Evolutionary conservation across 2,329 filamentous ascomycete species (phyloP), one percentile per base, ranked within the genome.

Genomic region (Elsinoe batatas): DNA sequence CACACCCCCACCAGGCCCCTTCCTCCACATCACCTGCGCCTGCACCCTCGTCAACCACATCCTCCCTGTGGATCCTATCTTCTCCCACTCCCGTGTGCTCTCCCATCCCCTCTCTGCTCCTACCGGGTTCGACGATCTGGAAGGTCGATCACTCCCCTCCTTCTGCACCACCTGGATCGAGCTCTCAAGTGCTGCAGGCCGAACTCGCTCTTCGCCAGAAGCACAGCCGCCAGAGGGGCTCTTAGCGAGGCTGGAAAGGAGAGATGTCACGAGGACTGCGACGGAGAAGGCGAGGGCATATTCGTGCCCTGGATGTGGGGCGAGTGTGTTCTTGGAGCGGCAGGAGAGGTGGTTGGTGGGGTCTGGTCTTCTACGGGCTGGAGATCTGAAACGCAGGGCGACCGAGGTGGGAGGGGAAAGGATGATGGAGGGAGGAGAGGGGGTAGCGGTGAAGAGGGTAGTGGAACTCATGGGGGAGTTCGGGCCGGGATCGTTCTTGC

Each of bases 21-120:
- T 15, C 47, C 32, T 36, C 15, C 32, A 17, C 15, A 44, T 44
- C 18, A 11, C 33, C 12, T 51, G 35, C 47, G 17, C 36, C 47
- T 51, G 47, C 47, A 5, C n/a, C 10, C 58, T 64, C 65, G 8
- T 64, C 64, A 3, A 64, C 58, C 26, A 59, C 61, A 43, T 26
- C 55, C 22, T 58, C 60, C 12, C 46, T 38, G 6, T 44, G 4
- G 26, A 30, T 13, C 40, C 40, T 13, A 3, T 7, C 18, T 22
- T 13, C 18, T 44, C 18, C 20, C 40, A 3, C 18, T 15, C 18
- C 20, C 20, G 12, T 3, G 30, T 20, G 12, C 17, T 11, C 8
- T 11, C 18, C 18, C 10, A 13, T 2, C 36, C 17, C 18, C 47
- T 37, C 33, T 51, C 32, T 13, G 26, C 33, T 33, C 32, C n/a